Base-by-base conservation (phyloP, 2,329 filamentous ascomycete genomes). In the Fusarium virguliforme region DNA sequence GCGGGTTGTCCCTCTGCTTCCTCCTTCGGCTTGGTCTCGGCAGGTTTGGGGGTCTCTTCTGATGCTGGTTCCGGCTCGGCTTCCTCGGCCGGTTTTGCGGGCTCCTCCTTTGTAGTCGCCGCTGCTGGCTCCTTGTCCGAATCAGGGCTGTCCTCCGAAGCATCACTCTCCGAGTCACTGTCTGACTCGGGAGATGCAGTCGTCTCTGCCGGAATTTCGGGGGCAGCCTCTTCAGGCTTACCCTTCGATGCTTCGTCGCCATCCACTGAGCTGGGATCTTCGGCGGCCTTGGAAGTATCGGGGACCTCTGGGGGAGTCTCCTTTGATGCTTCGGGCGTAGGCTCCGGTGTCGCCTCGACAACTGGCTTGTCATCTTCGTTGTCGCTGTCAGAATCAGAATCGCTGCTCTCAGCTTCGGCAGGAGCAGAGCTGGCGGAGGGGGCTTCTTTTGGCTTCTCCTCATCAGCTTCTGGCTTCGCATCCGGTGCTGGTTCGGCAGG, bases 1-100 rank as follows among this genome's bases (percentile, higher is more conserved):
- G 28, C 37, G 24, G 28, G 5, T 15, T 72, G 64, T 22, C 65
- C 58, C 48, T 70, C 60, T 2, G 34, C 48, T 38, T 61, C 46
- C 8, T 56, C 55, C n/a, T 55, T 34, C 22, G 37, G 22, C 41
- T 68, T 41, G 13, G 37, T 59, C 28, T 24, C 34, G 34, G 13
- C 34, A 46, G 56, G n/a, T 38, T 41, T 58, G 9, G 56, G 34
- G 10, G 30, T 58, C 34, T 66, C 57, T 46, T 55, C 61, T 50
- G 54, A 32, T 9, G 34, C 22, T 32, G 53, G 28, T 7, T 50
- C 53, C 10, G 53, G 18, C 18, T 58, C 28, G 3, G 51, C 65
- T 28, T 34, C 35, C 38, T 68, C 38, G 12, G 34, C 10, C 22
- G 48, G 24, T 4, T 18, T 26, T 30, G 43, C 15, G 30, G 64